These are phyloP conservation scores for Calonectria naviculata DNA, from an alignment of 2,329 filamentous ascomycete species.

Conservation along the genomic window DNA sequence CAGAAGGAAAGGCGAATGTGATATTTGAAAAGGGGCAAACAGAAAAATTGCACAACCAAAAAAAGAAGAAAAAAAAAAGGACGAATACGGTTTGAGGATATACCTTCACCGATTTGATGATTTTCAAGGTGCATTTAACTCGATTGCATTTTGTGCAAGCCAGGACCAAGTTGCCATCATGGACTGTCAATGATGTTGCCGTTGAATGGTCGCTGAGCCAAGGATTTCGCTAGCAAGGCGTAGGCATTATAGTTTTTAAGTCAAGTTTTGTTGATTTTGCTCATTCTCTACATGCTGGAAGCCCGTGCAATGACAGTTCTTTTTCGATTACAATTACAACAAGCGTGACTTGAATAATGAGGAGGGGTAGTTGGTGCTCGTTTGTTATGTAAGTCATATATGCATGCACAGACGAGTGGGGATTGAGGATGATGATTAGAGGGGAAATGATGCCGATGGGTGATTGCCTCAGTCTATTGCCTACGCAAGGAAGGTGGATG, in stretches of 20 bases:
- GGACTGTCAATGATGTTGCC: neutral
- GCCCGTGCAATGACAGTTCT: neutral
- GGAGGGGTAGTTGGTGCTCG: too few relatives aligned
- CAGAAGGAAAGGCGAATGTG: slow-evolving; percentile 1
- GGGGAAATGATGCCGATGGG: neutral
- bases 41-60: slow-evolving; percentile 15
- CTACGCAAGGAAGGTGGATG: slow-evolving; percentile 11
- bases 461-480: neutral
- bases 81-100: slow-evolving; percentile 26
- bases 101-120: slow-evolving; percentile 34
- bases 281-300: slow-evolving; percentile 1
- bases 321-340: neutral
- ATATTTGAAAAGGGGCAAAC: slow-evolving; percentile 17
- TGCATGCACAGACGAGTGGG: neutral
- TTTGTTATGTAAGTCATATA: neutral
- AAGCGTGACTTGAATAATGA: too few relatives aligned
- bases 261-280: slow-evolving; percentile 19
- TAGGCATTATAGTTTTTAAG: slow-evolving; percentile 24
- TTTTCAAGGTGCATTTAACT: slow-evolving; percentile 29
- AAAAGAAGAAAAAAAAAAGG: slow-evolving; percentile 18
- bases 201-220: slow-evolving; percentile 10
- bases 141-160: slow-evolving; percentile 26
- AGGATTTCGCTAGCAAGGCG: slow-evolving; percentile 26
- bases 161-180: neutral
- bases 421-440: neutral